Conservation (phyloP, 2,329 filamentous ascomycete genomes). For the Venturia oleaginea region DNA sequence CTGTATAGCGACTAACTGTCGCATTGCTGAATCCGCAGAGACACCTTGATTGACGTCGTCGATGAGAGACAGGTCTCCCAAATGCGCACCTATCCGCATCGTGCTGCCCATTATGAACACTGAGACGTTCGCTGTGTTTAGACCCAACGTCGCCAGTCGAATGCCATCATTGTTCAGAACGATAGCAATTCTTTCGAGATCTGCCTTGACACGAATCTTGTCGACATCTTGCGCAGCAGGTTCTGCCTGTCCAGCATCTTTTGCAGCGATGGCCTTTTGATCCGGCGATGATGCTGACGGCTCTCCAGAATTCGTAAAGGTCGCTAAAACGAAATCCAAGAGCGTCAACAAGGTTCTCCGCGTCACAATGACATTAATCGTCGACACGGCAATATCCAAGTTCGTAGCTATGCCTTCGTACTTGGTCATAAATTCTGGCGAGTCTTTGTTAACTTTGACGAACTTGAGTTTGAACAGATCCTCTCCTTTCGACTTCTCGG, state of each 20-base stretch:
- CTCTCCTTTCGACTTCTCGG: constrained; percentile 69
- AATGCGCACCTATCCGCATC: constrained; percentile 76
- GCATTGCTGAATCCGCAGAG: constrained; percentile 66
- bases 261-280: constrained; percentile 21
- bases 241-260: constrained; percentile 26
- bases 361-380: constrained; percentile 92
- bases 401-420: constrained; percentile 94
- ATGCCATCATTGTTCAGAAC: constrained; percentile 98
- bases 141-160: constrained; percentile 79
- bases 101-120: constrained; percentile 79
- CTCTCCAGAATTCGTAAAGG: constrained; percentile 63
- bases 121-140: constrained; percentile 85
- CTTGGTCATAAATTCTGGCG: constrained; percentile 83
- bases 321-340: constrained; percentile 86
- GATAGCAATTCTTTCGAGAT: constrained; percentile 85
- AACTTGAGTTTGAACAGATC: constrained; percentile 85
- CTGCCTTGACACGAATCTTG: constrained; percentile 87
- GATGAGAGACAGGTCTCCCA: constrained; percentile 80
- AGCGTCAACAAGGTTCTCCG: constrained; percentile 85
- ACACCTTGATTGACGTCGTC: constrained; percentile 93
- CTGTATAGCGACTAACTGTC: constrained; percentile 86
- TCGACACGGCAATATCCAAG: constrained; percentile 81
- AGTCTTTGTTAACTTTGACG: constrained; percentile 77
- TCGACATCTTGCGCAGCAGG: constrained; percentile 42
- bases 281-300: constrained; percentile 30